Base-by-base conservation (phyloP, 2,329 filamentous ascomycete species). In the Exophiala lecanii-corni region DNA sequence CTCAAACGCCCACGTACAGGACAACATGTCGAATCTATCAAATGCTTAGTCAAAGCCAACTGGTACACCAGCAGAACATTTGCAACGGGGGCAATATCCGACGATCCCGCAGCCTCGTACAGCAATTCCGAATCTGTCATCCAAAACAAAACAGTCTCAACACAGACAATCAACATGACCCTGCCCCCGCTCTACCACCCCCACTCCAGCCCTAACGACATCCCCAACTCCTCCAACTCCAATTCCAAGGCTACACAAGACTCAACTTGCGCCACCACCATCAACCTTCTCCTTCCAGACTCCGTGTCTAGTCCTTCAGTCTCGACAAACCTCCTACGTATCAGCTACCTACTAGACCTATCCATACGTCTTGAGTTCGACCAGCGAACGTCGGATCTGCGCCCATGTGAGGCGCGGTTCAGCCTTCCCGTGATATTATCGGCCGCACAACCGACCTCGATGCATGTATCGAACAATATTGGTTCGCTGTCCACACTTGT, bases 211-310 rank as follows among this genome's bases (percentile, higher is more conserved):
- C 18, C 33, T 9, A 38, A 19, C 2, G 20, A 48, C 4, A n/a
- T n/a, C n/a, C n/a, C n/a, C n/a, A n/a, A n/a, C n/a, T n/a, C n/a
- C n/a, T n/a, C n/a, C n/a, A 31, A 33, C 15, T 39, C 32, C 12
- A 38, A 9, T n/a, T 13, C 12, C 30, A 13, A 12, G 5, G n/a
- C 30, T 12, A 32, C n/a, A 28, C 7, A 39, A 31, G 50, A 47
- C 40, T 36, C 47, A 13, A 48, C 51, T 6, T n/a, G n/a, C n/a
- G 32, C 35, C n/a, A 45, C 45, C 38, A 43, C 44, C 12, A 20
- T 53, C 12, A 43, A 51, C 20, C 43, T 53, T n/a, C 37, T 49
- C 2, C 35, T 53, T 6, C 51, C 51, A n/a, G 45, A 51, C 32
- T 47, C 47, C 5, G 41, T 50, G n/a, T 23, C 41, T 3, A 40